Percentiles rank a stretch among this genome's conserved stretches.
Conservation (phyloP, 495 filamentous ascomycete species). For the Parathielavia hyrcaniae region DNA sequence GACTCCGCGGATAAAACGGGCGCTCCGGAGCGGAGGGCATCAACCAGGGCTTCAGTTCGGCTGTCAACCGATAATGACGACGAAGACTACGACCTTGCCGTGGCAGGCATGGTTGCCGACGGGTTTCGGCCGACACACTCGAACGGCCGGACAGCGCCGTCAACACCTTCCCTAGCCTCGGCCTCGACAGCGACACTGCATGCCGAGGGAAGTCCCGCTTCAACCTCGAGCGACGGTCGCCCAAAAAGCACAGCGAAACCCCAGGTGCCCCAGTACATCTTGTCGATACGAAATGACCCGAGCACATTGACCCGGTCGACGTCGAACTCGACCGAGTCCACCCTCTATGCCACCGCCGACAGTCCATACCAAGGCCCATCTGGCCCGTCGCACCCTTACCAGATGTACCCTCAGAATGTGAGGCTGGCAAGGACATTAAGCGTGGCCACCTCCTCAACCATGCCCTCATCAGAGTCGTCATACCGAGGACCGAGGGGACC, state of each 20-base stretch:
- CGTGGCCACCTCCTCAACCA: slow-evolving; percentile 55
- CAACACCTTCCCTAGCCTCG: slow-evolving; percentile 23
- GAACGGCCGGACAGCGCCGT: neutral
- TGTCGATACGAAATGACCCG: slow-evolving; percentile 33
- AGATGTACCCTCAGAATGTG: slow-evolving; percentile 75
- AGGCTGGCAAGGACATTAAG: slow-evolving; percentile 58
- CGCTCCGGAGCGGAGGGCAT: slow-evolving; percentile 34
- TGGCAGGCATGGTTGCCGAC: slow-evolving; percentile 28
- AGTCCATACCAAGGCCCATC: slow-evolving; percentile 55
- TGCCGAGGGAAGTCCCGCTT: slow-evolving; percentile 4
- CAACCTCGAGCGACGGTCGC: slow-evolving; percentile 16
- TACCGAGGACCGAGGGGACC: slow-evolving; percentile 59
- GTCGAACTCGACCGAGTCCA: slow-evolving; percentile 34
- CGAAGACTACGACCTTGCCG: slow-evolving; percentile 22
- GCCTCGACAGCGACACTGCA: slow-evolving; percentile 11
- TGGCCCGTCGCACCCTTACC: slow-evolving; percentile 82
- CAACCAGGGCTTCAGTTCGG: slow-evolving; percentile 33
- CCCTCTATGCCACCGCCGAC: slow-evolving; percentile 48
- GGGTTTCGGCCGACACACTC: slow-evolving; percentile 27
- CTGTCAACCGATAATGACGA: slow-evolving; percentile 25
- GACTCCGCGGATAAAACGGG: slow-evolving; percentile 30
- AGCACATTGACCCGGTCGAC: slow-evolving; percentile 26
- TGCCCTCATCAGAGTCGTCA: slow-evolving; percentile 49
- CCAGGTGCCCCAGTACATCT: slow-evolving; percentile 34
- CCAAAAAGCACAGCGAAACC: slow-evolving; percentile 47